phyloP scores from a whole-genome alignment of 768 basidiomycete genomes.

The Lentinus brumalis region DNA sequence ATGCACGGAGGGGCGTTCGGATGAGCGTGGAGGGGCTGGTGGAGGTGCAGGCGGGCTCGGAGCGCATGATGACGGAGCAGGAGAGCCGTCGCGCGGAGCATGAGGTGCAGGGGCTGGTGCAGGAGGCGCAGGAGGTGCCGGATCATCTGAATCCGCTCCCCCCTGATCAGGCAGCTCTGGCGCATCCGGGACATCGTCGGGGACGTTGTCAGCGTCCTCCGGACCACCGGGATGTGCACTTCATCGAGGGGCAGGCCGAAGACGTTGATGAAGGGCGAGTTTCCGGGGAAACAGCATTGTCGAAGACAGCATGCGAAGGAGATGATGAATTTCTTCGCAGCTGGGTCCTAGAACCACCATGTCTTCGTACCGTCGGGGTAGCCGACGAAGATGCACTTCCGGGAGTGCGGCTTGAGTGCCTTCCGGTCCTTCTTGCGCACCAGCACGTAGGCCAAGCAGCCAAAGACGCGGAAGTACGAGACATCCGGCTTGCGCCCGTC shows the following conservation, averaged over 20 bases:
- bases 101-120: neutral
- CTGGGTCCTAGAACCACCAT: no score
- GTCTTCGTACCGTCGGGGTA: no score
- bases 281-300: constrained; percentile 12
- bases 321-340: constrained; percentile 6
- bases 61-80: neutral
- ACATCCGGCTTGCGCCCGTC: no score
- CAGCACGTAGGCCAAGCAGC: no score
- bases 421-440: neutral
- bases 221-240: constrained; percentile 1
- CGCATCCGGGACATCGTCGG: constrained; percentile 5
- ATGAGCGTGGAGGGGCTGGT: neutral
- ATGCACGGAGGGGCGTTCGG: neutral
- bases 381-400: no score
- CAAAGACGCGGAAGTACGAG: no score
- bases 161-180: constrained; percentile 15
- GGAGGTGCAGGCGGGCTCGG: constrained; percentile 8
- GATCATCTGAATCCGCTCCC: constrained; percentile 13
- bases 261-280: constrained; percentile 8
- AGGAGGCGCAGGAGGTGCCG: constrained; percentile 13
- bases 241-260: constrained; percentile 6
- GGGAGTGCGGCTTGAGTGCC: neutral
- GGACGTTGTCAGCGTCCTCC: neutral
- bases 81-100: neutral
- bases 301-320: constrained; percentile 14